phyloP scores from a whole-genome alignment of 768 basidiomycete species.

The Rhodotorula graminis region DNA sequence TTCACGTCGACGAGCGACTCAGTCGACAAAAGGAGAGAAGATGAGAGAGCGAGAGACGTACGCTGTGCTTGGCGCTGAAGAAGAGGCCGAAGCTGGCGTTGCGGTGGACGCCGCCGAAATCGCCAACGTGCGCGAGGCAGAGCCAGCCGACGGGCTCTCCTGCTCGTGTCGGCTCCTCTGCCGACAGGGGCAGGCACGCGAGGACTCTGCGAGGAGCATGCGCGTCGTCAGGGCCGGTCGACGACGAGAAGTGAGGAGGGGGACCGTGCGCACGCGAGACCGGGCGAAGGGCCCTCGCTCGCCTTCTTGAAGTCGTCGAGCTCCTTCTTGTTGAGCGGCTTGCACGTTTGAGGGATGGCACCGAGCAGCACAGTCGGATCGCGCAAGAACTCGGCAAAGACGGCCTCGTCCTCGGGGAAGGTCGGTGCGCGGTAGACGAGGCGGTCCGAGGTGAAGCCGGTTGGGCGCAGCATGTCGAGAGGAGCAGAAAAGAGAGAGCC shows the following conservation, averaged over 20 bases:
- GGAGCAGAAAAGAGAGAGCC: background rate
- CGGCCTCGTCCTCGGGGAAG: background rate
- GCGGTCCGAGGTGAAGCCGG: background rate
- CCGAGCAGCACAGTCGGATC: background rate
- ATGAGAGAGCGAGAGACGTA: background rate
- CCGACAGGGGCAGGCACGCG: background rate
- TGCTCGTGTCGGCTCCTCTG: background rate
- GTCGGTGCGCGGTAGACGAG: background rate
- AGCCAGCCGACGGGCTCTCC: background rate
- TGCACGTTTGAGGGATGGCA: background rate
- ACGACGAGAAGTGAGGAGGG: background rate
- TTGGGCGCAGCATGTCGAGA: background rate
- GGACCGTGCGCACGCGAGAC: too few relatives aligned
- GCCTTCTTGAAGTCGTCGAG: slow-evolving; percentile 1
- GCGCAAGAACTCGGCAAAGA: background rate
- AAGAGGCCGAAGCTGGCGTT: slow-evolving; percentile 4
- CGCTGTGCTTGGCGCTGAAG: background rate
- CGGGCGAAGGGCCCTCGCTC: background rate
- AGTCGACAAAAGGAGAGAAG: background rate
- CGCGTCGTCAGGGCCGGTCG: background rate
- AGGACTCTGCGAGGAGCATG: background rate
- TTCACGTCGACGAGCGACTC: too few relatives aligned
- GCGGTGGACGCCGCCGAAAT: background rate
- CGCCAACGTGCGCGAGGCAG: background rate
- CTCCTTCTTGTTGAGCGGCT: background rate